Percentiles rank a stretch among this genome's conserved stretches.
These are phyloP conservation scores for Mucor sp. DNA, from an alignment of 371 early-diverging fungal genomes.

Conservation along the genomic window DNA sequence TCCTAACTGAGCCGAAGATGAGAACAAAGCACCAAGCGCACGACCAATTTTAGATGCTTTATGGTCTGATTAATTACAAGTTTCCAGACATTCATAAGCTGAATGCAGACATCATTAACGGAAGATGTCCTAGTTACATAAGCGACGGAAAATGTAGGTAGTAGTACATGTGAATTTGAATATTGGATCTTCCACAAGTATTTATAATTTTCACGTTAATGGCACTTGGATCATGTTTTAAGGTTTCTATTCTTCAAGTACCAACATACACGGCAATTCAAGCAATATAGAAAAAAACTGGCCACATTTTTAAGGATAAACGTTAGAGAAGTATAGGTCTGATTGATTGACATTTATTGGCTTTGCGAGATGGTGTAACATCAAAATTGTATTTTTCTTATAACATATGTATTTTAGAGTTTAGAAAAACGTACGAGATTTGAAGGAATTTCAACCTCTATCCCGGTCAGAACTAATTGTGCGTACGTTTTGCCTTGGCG, in stretches of 20 bases:
- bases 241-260: background rate
- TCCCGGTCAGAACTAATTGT: slow-evolving; percentile 56
- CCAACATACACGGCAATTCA: background rate
- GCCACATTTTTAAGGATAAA: background rate
- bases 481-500: slow-evolving; percentile 77
- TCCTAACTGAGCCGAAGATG: background rate
- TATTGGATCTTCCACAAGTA: background rate
- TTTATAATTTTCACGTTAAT: background rate
- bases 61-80: background rate
- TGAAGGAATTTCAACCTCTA: slow-evolving; percentile 58
- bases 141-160: background rate
- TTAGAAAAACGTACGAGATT: slow-evolving; percentile 12
- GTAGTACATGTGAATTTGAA: background rate
- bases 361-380: background rate
- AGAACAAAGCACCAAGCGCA: background rate
- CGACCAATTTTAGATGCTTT: background rate
- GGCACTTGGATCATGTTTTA: background rate
- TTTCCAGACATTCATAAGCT: background rate
- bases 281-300: background rate
- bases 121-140: background rate
- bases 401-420: background rate
- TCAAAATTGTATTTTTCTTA: background rate
- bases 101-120: background rate
- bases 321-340: background rate
- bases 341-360: background rate